Conservation (phyloP, 1,284 basidiomycete genomes). For the Xerocomus subilludens region DNA sequence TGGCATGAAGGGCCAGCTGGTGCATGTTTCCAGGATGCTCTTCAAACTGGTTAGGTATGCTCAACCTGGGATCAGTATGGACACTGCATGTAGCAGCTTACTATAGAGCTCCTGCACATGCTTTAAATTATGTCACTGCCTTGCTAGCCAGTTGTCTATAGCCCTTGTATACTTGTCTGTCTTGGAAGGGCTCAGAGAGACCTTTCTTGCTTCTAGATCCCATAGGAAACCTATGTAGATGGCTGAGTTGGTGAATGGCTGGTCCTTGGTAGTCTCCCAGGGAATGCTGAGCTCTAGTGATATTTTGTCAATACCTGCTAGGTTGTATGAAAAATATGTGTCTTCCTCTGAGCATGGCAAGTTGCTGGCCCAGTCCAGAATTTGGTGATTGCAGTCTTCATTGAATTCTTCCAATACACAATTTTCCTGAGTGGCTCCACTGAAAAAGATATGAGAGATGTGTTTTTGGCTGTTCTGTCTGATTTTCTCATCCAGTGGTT, state of each 20-base stretch:
- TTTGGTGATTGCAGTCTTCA: not conserved
- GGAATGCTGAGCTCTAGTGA: not conserved
- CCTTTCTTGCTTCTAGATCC: not conserved
- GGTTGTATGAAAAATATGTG: not conserved
- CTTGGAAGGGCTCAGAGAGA: not conserved
- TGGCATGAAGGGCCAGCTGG: constrained; percentile 9
- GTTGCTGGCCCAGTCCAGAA: not conserved
- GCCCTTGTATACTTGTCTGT: not conserved
- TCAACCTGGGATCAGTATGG: not conserved
- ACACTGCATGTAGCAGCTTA: constrained; percentile 13
- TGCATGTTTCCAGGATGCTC: not conserved
- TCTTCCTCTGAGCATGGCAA: constrained; percentile 1
- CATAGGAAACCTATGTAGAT: constrained; percentile 24
- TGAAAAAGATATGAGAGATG: too few species aligned
- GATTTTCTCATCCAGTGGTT: too few species aligned
- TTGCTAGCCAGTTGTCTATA: constrained; percentile 8
- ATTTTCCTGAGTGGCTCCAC: too few species aligned
- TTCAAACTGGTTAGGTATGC: not conserved
- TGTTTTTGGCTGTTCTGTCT: too few species aligned
- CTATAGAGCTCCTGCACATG: constrained; percentile 22
- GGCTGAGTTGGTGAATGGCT: constrained; percentile 7
- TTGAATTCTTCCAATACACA: too few species aligned
- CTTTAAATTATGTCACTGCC: not conserved
- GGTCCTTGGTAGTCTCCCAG: not conserved
- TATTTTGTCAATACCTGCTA: constrained; percentile 4